These are phyloP conservation scores for Pinguiococcus pyrenoidosus DNA, from an alignment of 108 stramenopile genomes.

Conservation along the genomic window DNA sequence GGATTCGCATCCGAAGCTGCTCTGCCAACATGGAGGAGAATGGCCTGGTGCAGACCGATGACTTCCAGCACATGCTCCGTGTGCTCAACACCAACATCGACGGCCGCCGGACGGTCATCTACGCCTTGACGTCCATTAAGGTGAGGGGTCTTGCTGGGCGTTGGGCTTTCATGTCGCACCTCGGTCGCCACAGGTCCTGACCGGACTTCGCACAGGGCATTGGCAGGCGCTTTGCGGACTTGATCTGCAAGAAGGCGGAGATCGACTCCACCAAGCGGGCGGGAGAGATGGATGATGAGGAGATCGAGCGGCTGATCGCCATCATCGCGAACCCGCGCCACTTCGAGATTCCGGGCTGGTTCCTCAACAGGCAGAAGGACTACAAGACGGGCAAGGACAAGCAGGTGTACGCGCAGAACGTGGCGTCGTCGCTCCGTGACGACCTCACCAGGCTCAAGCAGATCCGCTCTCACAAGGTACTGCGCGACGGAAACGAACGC, in stretches of 20 bases:
- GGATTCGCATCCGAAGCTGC: no score
- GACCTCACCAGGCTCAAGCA: conserved; percentile 88
- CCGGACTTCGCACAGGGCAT: no score
- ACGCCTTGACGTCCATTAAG: conserved; percentile 92
- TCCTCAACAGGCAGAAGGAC: conserved; percentile 99
- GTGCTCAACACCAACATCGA: conserved; percentile 99
- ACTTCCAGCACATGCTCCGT: conserved; percentile 99
- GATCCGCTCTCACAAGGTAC: conserved; percentile 30
- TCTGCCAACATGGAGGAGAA: no score
- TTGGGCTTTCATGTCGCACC: no score
- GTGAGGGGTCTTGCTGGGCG: no score
- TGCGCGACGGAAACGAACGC: no score
- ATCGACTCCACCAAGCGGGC: conserved; percentile 96
- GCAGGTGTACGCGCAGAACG: conserved; percentile 90
- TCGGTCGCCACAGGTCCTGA: no score
- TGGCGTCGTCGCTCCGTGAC: conserved; percentile 94
- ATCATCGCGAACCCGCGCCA: conserved; percentile 96
- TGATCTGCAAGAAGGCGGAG: conserved; percentile 99
- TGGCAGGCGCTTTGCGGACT: conserved; percentile 91
- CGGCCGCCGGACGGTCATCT: conserved; percentile 95
- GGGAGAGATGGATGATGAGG: conserved; percentile 94
- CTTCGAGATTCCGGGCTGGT: conserved; percentile 99
- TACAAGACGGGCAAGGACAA: conserved; percentile 95
- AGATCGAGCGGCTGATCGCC: conserved; percentile 97
- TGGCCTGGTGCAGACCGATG: no score